A percentile compares a stretch with the other conserved stretches of the same genome.
These are phyloP conservation scores for Parathielavia appendiculata DNA, from an alignment of 495 filamentous ascomycete species.

Conservation along the genomic window DNA sequence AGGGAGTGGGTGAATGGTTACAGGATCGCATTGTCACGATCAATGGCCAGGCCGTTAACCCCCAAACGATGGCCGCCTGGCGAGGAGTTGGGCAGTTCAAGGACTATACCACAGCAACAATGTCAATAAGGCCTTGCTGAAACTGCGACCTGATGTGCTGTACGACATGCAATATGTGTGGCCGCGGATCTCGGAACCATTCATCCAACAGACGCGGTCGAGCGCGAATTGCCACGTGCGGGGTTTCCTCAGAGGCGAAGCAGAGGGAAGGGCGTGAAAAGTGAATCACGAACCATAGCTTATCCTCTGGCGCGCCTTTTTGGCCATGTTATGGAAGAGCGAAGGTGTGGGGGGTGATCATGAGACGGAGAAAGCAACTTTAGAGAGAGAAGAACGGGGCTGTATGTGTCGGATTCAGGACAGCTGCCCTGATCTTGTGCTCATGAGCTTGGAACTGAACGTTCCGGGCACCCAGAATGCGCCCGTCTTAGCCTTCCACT, in stretches of 20 bases:
- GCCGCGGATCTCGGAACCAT: background rate
- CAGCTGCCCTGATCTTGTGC: background rate
- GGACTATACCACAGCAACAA: constrained; percentile 52
- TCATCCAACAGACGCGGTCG: background rate
- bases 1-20: constrained; percentile 46
- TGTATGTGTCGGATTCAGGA: background rate
- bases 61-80: constrained; percentile 84
- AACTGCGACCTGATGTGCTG: background rate
- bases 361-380: constrained; percentile 23
- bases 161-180: background rate
- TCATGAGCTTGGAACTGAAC: background rate
- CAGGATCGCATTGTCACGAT: constrained; percentile 80
- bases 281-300: constrained; percentile 55
- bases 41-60: constrained; percentile 88
- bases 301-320: constrained; percentile 60
- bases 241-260: constrained; percentile 17
- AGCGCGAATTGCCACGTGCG: constrained; percentile 9
- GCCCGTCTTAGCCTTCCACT: no score
- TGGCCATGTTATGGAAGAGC: constrained; percentile 44
- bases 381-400: background rate
- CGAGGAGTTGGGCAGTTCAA: constrained; percentile 86
- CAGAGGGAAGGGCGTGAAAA: constrained; percentile 3
- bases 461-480: no score
- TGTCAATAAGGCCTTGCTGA: background rate
- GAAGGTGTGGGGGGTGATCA: constrained; percentile 31